A percentile compares a stretch with the other conserved stretches of the same genome.
Conservation (phyloP, 1,284 basidiomycete genomes). For the Pisolithus thermaeus region DNA sequence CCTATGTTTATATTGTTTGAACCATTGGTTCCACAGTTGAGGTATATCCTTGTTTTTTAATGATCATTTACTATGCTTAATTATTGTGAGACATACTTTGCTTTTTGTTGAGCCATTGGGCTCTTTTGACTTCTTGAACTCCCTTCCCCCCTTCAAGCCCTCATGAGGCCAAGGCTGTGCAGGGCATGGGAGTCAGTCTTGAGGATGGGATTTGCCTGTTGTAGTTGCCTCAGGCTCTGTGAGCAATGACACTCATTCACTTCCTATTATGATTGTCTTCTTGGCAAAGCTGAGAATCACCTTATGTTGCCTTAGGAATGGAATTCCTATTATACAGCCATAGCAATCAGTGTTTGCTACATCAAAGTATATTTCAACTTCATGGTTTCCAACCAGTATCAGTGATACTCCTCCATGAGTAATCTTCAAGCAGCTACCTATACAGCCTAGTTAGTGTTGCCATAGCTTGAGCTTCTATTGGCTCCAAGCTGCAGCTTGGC, state of each 20-base stretch:
- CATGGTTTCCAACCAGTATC: too few relatives aligned
- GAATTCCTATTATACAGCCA: too few relatives aligned
- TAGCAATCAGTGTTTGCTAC: too few relatives aligned
- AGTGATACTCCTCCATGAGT: too few relatives aligned
- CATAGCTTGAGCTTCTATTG: too few relatives aligned
- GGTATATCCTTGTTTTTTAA: not conserved
- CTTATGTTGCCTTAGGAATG: too few relatives aligned
- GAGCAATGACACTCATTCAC: too few relatives aligned
- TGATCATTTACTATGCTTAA: conserved; percentile 1
- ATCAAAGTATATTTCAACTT: too few relatives aligned
- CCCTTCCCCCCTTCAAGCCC: not conserved
- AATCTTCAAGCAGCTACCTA: too few relatives aligned
- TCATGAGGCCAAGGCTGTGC: not conserved
- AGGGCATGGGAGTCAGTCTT: not conserved
- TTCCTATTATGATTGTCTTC: not conserved
- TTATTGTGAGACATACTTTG: not conserved
- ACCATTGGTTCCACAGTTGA: not conserved
- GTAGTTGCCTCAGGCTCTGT: not conserved
- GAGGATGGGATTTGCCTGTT: not conserved
- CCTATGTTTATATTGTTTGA: conserved; percentile 15
- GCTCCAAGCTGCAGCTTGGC: too few relatives aligned
- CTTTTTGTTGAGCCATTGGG: not conserved
- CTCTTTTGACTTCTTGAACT: not conserved
- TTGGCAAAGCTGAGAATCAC: conserved; percentile 5
- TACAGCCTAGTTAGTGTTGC: too few relatives aligned